Conservation (phyloP, 768 basidiomycete genomes). For the Podaxis carcinomalis region DNA sequence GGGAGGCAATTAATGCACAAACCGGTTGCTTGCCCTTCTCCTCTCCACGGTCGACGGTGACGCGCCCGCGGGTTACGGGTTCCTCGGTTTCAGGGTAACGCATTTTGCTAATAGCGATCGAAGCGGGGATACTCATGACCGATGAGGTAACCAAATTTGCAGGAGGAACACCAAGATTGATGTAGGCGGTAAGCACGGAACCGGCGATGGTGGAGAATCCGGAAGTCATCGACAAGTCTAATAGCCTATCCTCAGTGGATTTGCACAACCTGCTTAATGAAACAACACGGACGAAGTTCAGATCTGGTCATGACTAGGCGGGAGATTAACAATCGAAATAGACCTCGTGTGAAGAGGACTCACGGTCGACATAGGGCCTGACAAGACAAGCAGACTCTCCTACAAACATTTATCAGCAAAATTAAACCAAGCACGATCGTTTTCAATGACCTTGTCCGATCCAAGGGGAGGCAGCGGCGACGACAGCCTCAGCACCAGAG, state of each 20-base stretch:
- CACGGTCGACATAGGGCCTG: constrained; percentile 71
- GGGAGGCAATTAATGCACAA: constrained; percentile 15
- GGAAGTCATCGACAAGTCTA: constrained; percentile 81
- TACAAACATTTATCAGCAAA: constrained; percentile 6
- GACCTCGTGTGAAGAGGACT: constrained; percentile 15
- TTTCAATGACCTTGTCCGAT: constrained; percentile 67
- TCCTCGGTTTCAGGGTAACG: constrained; percentile 82
- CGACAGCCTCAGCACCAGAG: constrained; percentile 93
- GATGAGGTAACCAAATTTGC: constrained; percentile 84
- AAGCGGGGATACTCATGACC: constrained; percentile 94
- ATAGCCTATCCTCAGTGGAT: neutral
- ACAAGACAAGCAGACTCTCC: constrained; percentile 83
- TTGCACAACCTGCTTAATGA: neutral
- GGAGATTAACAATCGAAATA: neutral
- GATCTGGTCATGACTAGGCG: constrained; percentile 69
- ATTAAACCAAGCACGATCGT: neutral
- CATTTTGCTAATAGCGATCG: constrained; percentile 88
- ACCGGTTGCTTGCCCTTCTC: constrained; percentile 47
- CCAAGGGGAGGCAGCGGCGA: constrained; percentile 91
- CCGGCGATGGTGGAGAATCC: constrained; percentile 94
- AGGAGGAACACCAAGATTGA: constrained; percentile 70
- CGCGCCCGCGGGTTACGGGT: constrained; percentile 78
- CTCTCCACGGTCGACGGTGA: constrained; percentile 78
- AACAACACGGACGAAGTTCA: constrained; percentile 54
- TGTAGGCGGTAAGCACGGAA: constrained; percentile 83